Evolutionary conservation across 495 filamentous ascomycete species (phyloP), one percentile per base, ranked within the genome.

Genomic region (Penicillium silybi): DNA sequence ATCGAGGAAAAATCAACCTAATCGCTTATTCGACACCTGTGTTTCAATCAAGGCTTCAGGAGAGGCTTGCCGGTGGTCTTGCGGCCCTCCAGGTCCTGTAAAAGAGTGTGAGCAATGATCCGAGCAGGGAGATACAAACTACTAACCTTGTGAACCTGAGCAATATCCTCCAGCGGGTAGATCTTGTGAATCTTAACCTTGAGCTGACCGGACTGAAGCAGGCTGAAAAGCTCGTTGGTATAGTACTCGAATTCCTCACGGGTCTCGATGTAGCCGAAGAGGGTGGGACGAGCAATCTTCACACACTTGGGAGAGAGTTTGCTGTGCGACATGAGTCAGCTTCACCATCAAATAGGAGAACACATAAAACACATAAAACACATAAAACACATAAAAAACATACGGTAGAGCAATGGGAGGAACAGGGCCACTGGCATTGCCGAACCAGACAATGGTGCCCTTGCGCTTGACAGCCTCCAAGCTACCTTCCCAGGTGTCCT

Each of bases 361-460:
- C n/a, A n/a, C n/a, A n/a, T n/a, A n/a, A n/a, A n/a, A n/a, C n/a
- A n/a, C n/a, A n/a, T n/a, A n/a, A n/a, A n/a, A n/a, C n/a, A n/a
- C n/a, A n/a, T n/a, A n/a, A n/a, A n/a, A n/a, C n/a, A n/a, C n/a
- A n/a, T n/a, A n/a, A n/a, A n/a, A 19, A 27, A 79, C 76, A 68
- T 65, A 84, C 68, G 77, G 52, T 52, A 97, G 80, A 23, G 80
- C 65, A 50, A 98, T 64, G 4, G 92, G 90, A 39, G 82, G 83
- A 4, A 95, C 89, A 5, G 86, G 76, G 9, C 93, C 93, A 58
- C 82, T 87, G 18, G 92, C 87, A 72, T 96, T 97, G 27, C 93
- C 93, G 74, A 92, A 97, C 58, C 79, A 85, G 20, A 90, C 78
- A 52, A 98, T 63, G n/a, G 78, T 85, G 22, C 93, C 93, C 73